Percentiles rank a stretch among this genome's conserved stretches.
These are phyloP conservation scores for Calcarisporium arbuscula DNA, from an alignment of 2,329 filamentous ascomycete genomes.

Conservation along the genomic window DNA sequence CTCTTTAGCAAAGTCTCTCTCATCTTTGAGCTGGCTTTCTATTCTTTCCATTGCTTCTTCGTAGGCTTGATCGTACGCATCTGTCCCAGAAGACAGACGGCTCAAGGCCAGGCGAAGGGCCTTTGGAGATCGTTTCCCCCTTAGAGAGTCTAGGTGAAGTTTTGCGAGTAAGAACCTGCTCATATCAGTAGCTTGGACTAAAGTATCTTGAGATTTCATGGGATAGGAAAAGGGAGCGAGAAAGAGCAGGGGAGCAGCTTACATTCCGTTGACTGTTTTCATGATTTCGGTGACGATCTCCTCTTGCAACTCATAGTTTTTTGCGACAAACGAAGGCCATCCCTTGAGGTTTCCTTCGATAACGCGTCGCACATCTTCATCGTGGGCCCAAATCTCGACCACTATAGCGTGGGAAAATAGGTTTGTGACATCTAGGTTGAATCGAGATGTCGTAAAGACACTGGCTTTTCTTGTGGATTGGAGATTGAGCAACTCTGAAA, in stretches of 20 bases:
- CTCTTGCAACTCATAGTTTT: neutral
- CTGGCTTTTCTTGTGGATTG: neutral
- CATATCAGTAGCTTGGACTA: neutral
- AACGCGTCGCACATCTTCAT: constrained; percentile 5
- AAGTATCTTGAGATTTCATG: neutral
- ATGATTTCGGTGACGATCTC: neutral
- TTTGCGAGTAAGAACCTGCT: constrained; percentile 3
- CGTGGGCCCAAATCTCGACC: neutral
- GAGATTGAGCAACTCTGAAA: constrained; percentile 1
- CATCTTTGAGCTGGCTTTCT: neutral
- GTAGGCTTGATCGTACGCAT: neutral
- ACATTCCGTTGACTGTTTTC: constrained; percentile 1
- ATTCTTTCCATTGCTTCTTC: constrained; percentile 6
- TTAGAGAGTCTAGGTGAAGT: neutral
- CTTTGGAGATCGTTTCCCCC: neutral
- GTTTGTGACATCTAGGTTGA: neutral
- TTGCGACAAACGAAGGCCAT: neutral
- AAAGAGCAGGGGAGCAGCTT: neutral
- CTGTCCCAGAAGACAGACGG: neutral
- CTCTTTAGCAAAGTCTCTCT: constrained; percentile 1
- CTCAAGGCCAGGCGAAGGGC: neutral
- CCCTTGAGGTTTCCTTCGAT: neutral
- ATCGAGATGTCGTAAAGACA: constrained; percentile 13
- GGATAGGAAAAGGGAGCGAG: too few relatives aligned
- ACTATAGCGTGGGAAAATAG: neutral